Percentiles rank a stretch among this genome's conserved stretches.
phyloP scores from a whole-genome alignment of 306 rosid species.

The Aeschynomene evenia region DNA sequence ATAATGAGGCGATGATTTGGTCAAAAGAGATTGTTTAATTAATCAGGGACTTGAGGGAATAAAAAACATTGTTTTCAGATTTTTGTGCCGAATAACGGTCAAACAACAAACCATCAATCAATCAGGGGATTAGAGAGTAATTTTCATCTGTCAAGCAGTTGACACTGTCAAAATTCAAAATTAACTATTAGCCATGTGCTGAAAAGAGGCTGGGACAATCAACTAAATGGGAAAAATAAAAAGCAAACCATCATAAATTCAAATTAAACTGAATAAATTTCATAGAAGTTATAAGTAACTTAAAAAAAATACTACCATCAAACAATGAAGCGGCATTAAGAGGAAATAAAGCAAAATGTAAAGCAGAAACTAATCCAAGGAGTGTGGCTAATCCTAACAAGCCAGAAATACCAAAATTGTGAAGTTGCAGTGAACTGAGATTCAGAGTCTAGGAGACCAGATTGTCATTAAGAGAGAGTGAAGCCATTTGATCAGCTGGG shows the following conservation, averaged over 20 bases:
- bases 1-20: too few species aligned
- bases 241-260: neutral
- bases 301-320: neutral
- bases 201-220: neutral
- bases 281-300: neutral
- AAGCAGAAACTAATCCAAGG: neutral
- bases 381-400: slow-evolving; percentile 14
- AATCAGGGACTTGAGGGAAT: too few species aligned
- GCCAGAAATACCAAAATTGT: slow-evolving; percentile 1
- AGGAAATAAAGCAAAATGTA: neutral
- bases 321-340: neutral
- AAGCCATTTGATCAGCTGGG: slow-evolving; percentile 46
- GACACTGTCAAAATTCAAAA: too few species aligned
- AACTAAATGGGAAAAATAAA: neutral
- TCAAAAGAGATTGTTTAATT: too few species aligned
- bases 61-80: too few species aligned
- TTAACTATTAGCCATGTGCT: too few species aligned
- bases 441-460: slow-evolving; percentile 26
- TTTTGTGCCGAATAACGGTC: too few species aligned
- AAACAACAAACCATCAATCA: too few species aligned
- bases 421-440: neutral
- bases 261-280: neutral
- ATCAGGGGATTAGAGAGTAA: too few species aligned
- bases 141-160: too few species aligned
- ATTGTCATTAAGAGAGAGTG: slow-evolving; percentile 43